Base-by-base conservation (phyloP, 2,329 filamentous ascomycete species). In the Monilinia laxa region DNA sequence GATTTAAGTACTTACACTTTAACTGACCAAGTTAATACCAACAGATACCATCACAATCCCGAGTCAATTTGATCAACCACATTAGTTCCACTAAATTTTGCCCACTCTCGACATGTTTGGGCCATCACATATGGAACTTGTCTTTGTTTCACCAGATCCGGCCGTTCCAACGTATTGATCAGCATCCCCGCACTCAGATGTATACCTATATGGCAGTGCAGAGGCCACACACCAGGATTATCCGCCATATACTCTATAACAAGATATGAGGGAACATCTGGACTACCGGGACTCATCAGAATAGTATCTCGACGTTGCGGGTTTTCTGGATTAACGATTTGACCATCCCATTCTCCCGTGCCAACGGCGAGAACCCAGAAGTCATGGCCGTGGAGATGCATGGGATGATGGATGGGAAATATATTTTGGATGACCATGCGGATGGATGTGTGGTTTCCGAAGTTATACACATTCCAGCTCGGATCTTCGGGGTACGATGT, bases 91-190 rank as follows among this genome's bases (percentile, higher is more conserved):
- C 82, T 85, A 78, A 80, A 86, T 10, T 71, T 71, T 3, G 75
- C 78, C 84, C 84, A 85, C 67, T 84, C 79, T 53, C 79, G 72
- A 69, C 82, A 85, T 35, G 82, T 84, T 73, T 86, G 78, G 25
- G 79, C 78, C 66, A 85, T 81, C 18, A 80, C 78, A 40, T 76
- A 74, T 0, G 84, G 83, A 23, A 86, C 78, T 23, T 71, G 70
- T 71, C 81, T 71, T 53, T 75, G 69, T 60, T 75, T 74, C 65
- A 81, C 73, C 0, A 80, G 77, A 3, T 74, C 71, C 0, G 78
- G 78, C 9, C 57, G 25, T 28, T 60, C 57, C 54, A 80, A 54
- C 0, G 79, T 68, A 49, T 73, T 79, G 62, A 78, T 73, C 53
- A 77, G 77, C 54, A 81, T 71, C 7, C 79, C 79, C 5, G 70